Evolutionary conservation across 2,329 filamentous ascomycete genomes (phyloP).

Genomic region (Boeremia lycopersici): DNA sequence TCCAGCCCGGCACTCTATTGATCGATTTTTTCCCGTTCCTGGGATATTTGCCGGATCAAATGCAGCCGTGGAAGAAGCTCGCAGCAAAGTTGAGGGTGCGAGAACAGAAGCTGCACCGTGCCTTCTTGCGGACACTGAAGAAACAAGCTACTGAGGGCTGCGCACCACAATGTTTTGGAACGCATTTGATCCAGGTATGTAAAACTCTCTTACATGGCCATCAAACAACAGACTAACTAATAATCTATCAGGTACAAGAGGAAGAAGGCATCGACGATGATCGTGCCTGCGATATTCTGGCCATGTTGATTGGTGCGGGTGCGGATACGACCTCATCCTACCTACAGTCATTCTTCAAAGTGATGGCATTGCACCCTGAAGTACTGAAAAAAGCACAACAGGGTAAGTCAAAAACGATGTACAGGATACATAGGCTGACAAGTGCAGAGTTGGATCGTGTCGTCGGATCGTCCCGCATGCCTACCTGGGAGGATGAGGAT

Average conservation of each 20-base stretch:
- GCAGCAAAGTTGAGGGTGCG: neutral
- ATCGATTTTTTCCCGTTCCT: neutral
- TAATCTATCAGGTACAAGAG: neutral
- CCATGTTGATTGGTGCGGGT: neutral
- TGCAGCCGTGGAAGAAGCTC: neutral
- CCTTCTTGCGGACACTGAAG: neutral
- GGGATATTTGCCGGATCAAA: neutral
- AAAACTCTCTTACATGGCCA: too few species aligned
- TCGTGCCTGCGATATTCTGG: neutral
- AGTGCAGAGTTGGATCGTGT: neutral
- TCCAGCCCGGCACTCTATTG: neutral
- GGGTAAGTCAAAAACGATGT: neutral
- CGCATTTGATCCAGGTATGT: neutral
- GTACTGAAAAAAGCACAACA: neutral
- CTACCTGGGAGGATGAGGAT: neutral
- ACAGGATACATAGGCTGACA: neutral
- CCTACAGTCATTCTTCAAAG: neutral
- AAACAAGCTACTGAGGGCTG: neutral
- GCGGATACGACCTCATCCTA: neutral
- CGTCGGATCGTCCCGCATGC: neutral
- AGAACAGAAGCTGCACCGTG: neutral
- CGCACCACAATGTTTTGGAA: neutral
- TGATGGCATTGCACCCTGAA: neutral
- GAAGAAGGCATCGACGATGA: neutral
- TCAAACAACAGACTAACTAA: neutral